Evolutionary conservation across 495 filamentous ascomycete genomes (phyloP).

Genomic region (Lentithecium fluviatile): DNA sequence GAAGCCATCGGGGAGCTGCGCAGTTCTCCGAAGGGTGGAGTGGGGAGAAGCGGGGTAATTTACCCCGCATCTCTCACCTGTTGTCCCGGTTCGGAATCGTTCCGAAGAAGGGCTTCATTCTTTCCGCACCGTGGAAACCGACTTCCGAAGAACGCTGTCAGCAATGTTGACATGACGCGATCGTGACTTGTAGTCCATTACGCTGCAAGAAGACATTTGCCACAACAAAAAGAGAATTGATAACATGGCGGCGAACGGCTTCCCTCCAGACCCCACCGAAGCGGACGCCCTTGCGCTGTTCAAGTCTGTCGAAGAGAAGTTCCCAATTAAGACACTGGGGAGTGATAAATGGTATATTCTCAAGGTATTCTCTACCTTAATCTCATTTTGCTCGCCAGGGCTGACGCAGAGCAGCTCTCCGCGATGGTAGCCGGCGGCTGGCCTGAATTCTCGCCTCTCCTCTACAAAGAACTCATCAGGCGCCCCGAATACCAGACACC

Average conservation of each 20-base stretch:
- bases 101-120: neutral
- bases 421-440: constrained; percentile 36
- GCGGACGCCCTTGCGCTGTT: constrained; percentile 49
- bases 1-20: too few relatives aligned
- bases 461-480: constrained; percentile 40
- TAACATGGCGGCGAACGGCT: constrained; percentile 3
- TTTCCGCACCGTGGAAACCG: neutral
- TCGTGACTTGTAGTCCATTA: too few relatives aligned
- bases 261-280: constrained; percentile 34
- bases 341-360: constrained; percentile 56
- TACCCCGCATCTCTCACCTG: too few relatives aligned
- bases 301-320: constrained; percentile 52
- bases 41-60: too few relatives aligned
- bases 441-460: constrained; percentile 34
- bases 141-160: neutral
- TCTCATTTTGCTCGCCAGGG: too few relatives aligned
- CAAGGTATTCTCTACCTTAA: too few relatives aligned
- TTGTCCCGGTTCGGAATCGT: neutral
- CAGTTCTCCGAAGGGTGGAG: too few relatives aligned
- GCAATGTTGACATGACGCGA: too few relatives aligned
- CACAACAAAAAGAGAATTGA: too few relatives aligned
- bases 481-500: constrained; percentile 35
- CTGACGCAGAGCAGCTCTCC: constrained; percentile 8
- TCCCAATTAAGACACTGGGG: constrained; percentile 51
- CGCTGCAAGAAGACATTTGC: too few relatives aligned